Evolutionary conservation across 169 alveolate species (phyloP).

Genomic region (Eimeria necatrix): DNA sequence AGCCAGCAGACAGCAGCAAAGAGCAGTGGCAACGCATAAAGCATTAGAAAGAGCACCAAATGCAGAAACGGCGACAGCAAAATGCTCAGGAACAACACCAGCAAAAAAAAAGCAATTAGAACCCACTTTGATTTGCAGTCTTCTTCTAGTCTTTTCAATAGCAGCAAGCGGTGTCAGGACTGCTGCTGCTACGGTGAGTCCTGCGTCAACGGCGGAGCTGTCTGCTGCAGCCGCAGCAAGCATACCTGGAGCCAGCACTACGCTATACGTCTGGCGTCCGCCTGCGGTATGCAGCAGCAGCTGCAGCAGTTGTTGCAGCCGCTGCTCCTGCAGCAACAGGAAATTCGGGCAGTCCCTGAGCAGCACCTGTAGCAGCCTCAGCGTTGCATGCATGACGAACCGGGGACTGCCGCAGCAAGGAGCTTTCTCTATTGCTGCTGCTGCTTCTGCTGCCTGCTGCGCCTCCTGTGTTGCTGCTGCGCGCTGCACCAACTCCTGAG

Average conservation of each 20-base stretch:
- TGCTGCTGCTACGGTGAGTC: slow-evolving; percentile 9
- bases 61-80: slow-evolving; percentile 4
- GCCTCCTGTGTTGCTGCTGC: slow-evolving; percentile 29
- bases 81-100: neutral
- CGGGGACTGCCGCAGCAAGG: slow-evolving; percentile 16
- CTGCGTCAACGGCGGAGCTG: neutral
- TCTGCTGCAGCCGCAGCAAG: slow-evolving; percentile 48
- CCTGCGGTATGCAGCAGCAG: slow-evolving; percentile 52
- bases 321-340: slow-evolving; percentile 60
- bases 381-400: slow-evolving; percentile 34
- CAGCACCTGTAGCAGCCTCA: slow-evolving; percentile 69
- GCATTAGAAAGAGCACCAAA: neutral
- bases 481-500: slow-evolving; percentile 46
- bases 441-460: slow-evolving; percentile 34
- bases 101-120: neutral
- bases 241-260: slow-evolving; percentile 55
- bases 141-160: neutral
- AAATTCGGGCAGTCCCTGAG: slow-evolving; percentile 42
- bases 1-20: neutral
- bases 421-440: slow-evolving; percentile 14
- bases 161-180: slow-evolving; percentile 39
- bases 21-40: neutral
- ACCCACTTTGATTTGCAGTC: slow-evolving; percentile 45
- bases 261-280: slow-evolving; percentile 25
- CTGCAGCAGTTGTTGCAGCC: slow-evolving; percentile 49